A percentile compares a stretch with the other conserved stretches of the same genome.
These are phyloP conservation scores for Bauhinia variegata DNA, from an alignment of 306 rosid species.

Conservation along the genomic window DNA sequence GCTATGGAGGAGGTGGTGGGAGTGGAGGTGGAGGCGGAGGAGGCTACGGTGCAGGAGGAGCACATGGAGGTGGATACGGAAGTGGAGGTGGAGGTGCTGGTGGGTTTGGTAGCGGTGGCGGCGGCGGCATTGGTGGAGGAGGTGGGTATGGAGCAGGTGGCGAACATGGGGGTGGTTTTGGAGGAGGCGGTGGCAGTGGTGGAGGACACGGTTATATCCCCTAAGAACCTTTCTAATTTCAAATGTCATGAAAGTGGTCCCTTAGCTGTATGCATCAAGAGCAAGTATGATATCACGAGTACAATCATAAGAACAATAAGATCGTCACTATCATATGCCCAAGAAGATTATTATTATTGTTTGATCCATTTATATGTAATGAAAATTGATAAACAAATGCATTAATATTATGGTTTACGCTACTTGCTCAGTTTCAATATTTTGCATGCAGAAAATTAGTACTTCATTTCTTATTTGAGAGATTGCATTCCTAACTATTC, in stretches of 20 bases:
- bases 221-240: conserved; percentile 21
- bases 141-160: conserved; percentile 33
- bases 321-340: neutral
- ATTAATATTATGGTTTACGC: too few species aligned
- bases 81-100: conserved; percentile 2
- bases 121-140: conserved; percentile 42
- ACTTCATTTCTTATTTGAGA: too few species aligned
- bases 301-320: conserved; percentile 9
- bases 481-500: too few species aligned
- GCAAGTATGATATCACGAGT: conserved; percentile 29
- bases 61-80: conserved; percentile 18
- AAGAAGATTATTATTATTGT: conserved; percentile 18
- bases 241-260: neutral
- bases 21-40: conserved; percentile 21
- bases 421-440: too few species aligned
- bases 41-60: conserved; percentile 26
- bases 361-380: conserved; percentile 34
- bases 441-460: too few species aligned
- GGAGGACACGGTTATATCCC: conserved; percentile 71
- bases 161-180: conserved; percentile 43
- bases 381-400: neutral
- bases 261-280: conserved; percentile 25
- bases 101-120: conserved; percentile 40
- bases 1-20: conserved; percentile 34
- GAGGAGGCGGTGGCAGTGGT: conserved; percentile 36